Evolutionary conservation across 139 green algal genomes (phyloP), one percentile per base, ranked within the genome.

Genomic region (Edaphochlamys debaryana): DNA sequence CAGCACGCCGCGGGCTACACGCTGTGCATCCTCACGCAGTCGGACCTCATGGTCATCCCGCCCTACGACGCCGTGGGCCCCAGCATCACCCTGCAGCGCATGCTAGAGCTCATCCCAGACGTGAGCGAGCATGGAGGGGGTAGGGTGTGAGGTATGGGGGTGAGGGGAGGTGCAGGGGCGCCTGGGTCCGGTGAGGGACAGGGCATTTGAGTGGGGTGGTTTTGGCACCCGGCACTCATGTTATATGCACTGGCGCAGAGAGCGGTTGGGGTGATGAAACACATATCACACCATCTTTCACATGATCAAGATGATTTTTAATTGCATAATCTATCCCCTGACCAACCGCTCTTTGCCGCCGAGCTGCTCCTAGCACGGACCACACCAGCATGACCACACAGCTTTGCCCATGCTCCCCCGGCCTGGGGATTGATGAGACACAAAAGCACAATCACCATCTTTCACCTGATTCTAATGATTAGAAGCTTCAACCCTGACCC

Each of bases 1-100:
- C 79, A 92, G 48, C 91, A 94, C 67, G 93, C 89, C 29, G 82
- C 90, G 13, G 91, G 92, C 84, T 88, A 85, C 76, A 97, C 94
- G 84, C 29, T 98, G 32, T 92, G 69, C 67, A 89, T 95, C 71
- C 66, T 98, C 29, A 96, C 94, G 3, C 38, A 92, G 7, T 84
- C 94, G 29, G 76, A 91, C 19, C n/a, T 95, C 37, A 82, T 98
- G 32, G 89, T 95, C 45, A 63, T 82, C 17, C 89, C 89, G 0
- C 79, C 86, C 15, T 91, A 90, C 69, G 90, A 95, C 9, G 40
- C 54, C 36, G 42, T 84, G 0, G 70, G 95, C 25, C 69, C 83
- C 0, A 90, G 90, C 62, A 79, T 95, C 63, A 96, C 94, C 0
- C 79, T 94, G 4, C 63, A 87, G 23, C 86, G 89, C 38, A 67